Base-by-base conservation (phyloP, 495 filamentous ascomycete genomes). In the Neurospora sublineolata region DNA sequence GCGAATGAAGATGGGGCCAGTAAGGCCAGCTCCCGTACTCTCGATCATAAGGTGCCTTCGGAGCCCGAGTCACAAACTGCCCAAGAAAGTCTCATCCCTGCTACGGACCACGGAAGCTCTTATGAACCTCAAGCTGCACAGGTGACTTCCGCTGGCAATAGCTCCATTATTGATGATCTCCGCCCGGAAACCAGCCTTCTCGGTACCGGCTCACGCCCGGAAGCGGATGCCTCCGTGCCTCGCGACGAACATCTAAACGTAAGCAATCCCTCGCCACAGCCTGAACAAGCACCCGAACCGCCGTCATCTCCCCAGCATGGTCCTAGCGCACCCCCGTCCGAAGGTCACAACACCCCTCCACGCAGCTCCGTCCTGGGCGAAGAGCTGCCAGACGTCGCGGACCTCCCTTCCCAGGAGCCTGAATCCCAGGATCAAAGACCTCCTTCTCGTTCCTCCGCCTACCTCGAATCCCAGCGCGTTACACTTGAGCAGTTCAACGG, bases 231-330 rank as follows among this genome's bases (percentile, higher is more conserved):
- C 40, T 73, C 75, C 3, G 41, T 77, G 16, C 67, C 33, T 46
- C 37, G 70, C 14, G 71, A 70, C 10, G 36, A 60, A 12, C 20
- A 20, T 27, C 69, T 67, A 4, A 72, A 77, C 36, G 33, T 76
- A 37, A 77, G 73, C 71, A 81, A 77, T 69, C 78, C 79, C 0
- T 79, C 79, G 6, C 74, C 71, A 20, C 79, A 80, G 39, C 69
- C 77, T 20, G 71, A 76, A 44, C 72, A 76, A 41, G 74, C 74
- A 74, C 72, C 77, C 11, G 73, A 73, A 18, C 27, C 6, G 71
- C 69, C 12, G 69, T 68, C 37, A 5, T 68, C n/a, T 16, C 37
- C 40, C 20, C 52, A 3, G 27, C 20, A 36, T 44, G 37, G 14
- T 68, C 60, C 14, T 60, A 37, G 67, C 70, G 70, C 67, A 42